phyloP scores from a whole-genome alignment of 2,329 filamentous ascomycete genomes.

The Metarhizium guizhouense region DNA sequence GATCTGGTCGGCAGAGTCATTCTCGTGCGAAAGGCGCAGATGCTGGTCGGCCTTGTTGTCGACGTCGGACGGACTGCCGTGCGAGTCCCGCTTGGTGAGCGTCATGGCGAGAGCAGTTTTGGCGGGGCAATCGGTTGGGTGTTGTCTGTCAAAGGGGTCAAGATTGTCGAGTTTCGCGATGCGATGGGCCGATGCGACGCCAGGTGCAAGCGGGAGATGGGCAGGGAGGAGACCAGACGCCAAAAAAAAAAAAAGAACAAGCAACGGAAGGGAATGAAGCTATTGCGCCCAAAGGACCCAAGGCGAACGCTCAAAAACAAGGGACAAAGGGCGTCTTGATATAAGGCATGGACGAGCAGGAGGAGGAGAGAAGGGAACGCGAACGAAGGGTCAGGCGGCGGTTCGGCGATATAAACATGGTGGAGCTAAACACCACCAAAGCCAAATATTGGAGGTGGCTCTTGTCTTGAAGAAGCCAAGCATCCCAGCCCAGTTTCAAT shows the following conservation, averaged over 20 bases:
- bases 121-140: not conserved
- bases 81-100: slow-evolving; percentile 14
- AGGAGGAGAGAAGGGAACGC: not conserved
- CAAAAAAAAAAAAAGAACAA: not conserved
- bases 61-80: slow-evolving; percentile 10
- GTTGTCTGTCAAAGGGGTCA: not conserved
- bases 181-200: not conserved
- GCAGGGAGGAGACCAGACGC: not conserved
- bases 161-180: not conserved
- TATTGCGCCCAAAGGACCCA: not conserved
- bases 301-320: not conserved
- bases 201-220: not conserved
- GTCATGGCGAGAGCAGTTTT: slow-evolving; percentile 6
- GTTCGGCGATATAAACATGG: not conserved
- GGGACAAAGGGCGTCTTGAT: not conserved
- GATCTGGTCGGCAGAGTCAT: slow-evolving; percentile 48
- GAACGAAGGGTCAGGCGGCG: not conserved
- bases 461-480: not conserved
- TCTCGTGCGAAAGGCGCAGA: slow-evolving; percentile 15
- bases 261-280: not conserved
- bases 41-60: slow-evolving; percentile 21
- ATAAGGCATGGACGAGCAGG: not conserved
- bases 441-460: not conserved
- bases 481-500: no score
- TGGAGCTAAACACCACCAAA: not conserved